These are phyloP conservation scores for Lithocarpus polystachyus DNA, from an alignment of 306 rosid genomes.

Conservation along the genomic window DNA sequence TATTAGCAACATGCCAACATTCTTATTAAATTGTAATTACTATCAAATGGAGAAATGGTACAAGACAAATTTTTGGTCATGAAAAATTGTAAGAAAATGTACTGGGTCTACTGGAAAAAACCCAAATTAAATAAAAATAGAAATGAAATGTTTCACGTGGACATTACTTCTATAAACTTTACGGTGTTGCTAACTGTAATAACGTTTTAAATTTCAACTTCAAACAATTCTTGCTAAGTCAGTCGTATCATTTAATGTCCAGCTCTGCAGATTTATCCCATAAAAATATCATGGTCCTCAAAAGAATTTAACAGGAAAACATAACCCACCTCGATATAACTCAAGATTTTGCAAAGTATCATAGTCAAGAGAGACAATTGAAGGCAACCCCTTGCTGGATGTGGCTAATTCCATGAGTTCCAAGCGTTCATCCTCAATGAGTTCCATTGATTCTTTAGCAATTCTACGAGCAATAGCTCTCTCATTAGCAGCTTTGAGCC, in stretches of 20 bases:
- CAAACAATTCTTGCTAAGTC: neutral
- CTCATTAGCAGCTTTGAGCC: conserved; percentile 69
- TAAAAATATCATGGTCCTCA: neutral
- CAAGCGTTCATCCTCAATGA: conserved; percentile 69
- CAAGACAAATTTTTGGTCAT: neutral
- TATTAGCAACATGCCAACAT: neutral
- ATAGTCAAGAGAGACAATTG: conserved; percentile 55
- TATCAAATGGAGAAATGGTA: neutral
- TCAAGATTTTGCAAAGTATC: conserved; percentile 68
- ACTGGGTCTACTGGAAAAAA: neutral
- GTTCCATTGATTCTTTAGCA: conserved; percentile 69
- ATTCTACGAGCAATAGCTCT: conserved; percentile 67
- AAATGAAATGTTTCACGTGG: neutral
- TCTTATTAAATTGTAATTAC: neutral
- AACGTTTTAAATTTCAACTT: neutral
- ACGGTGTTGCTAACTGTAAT: neutral
- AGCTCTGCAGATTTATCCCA: neutral
- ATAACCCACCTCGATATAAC: conserved; percentile 45
- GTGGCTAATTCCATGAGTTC: conserved; percentile 82
- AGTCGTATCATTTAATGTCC: neutral
- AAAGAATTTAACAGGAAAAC: conserved; percentile 12
- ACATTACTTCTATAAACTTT: neutral
- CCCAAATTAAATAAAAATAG: neutral
- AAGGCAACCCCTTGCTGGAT: conserved; percentile 59
- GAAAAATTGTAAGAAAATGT: neutral